phyloP scores from a whole-genome alignment of 176 grass and related monocot species.

The Eleusine coracana region DNA sequence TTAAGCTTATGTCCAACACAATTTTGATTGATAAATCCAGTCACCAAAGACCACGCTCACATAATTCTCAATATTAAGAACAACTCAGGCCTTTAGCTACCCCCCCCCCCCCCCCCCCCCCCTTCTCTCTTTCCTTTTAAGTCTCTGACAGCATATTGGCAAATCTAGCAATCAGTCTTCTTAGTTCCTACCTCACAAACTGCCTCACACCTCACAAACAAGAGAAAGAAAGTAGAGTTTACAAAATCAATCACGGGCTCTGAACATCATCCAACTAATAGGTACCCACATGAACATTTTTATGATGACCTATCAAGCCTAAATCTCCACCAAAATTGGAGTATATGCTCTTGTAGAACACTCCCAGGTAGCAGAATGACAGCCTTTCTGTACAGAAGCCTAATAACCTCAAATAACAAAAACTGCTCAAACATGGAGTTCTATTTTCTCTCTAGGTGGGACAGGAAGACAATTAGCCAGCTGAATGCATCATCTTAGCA shows the following conservation, averaged over 20 bases:
- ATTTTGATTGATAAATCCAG: not conserved
- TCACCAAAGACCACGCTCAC: not conserved
- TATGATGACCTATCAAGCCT: not conserved
- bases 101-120: too few relatives aligned
- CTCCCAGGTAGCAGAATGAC: not conserved
- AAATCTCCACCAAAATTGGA: not conserved
- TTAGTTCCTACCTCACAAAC: too few relatives aligned
- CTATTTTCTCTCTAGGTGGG: not conserved
- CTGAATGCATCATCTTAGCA: not conserved
- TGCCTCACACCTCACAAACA: not conserved
- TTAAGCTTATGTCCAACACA: not conserved
- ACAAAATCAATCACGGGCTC: not conserved
- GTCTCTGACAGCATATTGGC: too few relatives aligned
- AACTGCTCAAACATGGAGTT: not conserved
- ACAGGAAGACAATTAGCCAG: not conserved
- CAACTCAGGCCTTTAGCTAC: not conserved
- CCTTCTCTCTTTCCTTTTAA: too few relatives aligned
- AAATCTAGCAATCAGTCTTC: too few relatives aligned
- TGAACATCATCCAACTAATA: slow-evolving; percentile 3
- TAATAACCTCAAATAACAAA: not conserved
- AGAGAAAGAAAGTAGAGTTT: too few relatives aligned
- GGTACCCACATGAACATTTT: not conserved
- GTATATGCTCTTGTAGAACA: not conserved
- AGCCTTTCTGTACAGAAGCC: not conserved
- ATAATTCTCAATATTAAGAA: not conserved